Conservation (phyloP, 345 rosid species). For the Aethionema arabicum region DNA sequence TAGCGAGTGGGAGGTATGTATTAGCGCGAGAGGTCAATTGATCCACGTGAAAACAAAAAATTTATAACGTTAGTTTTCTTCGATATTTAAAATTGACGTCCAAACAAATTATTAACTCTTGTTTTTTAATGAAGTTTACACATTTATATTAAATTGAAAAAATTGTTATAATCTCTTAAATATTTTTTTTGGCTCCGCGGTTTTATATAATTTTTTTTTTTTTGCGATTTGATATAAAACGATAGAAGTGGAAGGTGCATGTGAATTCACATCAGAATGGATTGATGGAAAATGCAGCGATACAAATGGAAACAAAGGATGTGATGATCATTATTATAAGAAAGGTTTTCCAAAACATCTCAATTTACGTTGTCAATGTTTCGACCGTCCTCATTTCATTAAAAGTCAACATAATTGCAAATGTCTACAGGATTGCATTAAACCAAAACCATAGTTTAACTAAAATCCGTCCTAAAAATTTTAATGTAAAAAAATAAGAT, state of each 20-base stretch:
- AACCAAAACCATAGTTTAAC: neutral
- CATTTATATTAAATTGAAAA: too few relatives aligned
- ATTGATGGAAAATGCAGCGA: constrained; percentile 30
- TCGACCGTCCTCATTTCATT: constrained; percentile 21
- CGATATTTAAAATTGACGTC: too few relatives aligned
- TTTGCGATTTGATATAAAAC: neutral
- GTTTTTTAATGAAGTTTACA: too few relatives aligned
- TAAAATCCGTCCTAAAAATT: constrained; percentile 3
- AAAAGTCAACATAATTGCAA: constrained; percentile 12
- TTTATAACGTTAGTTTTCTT: too few relatives aligned
- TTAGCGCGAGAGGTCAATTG: too few relatives aligned
- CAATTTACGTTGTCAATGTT: constrained; percentile 22
- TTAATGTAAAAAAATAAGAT: constrained; percentile 2
- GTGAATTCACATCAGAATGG: neutral
- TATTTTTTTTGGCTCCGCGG: too few relatives aligned
- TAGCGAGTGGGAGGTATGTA: too few relatives aligned
- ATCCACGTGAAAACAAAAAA: too few relatives aligned
- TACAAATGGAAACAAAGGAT: constrained; percentile 4
- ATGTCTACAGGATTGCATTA: constrained; percentile 27
- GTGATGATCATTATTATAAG: neutral
- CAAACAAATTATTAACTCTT: too few relatives aligned
- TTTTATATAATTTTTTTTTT: neutral
- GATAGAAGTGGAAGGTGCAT: constrained; percentile 18
- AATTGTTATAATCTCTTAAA: too few relatives aligned
- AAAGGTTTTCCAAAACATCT: neutral